Evolutionary conservation across 495 filamentous ascomycete genomes (phyloP), one percentile per base, ranked within the genome.

Genomic region (Trichoderma orchidacearum): DNA sequence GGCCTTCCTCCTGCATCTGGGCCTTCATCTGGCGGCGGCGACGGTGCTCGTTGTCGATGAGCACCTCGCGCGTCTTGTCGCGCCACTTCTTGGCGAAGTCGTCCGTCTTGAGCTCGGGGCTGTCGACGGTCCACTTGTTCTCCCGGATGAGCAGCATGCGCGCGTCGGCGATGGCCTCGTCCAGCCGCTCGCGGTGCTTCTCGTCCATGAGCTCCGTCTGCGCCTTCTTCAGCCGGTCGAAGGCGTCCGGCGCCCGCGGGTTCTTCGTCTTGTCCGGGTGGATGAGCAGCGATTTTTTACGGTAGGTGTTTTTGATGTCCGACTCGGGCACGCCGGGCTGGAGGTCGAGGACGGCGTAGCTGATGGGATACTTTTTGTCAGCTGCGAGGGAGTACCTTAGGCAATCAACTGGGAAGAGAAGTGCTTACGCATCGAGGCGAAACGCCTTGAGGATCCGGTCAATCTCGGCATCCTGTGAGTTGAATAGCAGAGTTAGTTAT

Each of bases 221-320:
- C 9, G 93, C 93, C 68, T 96, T 95, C 67, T 95, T 95, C 4
- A 99, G 82, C 2, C 90, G 84, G 72, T 99, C 93, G 68, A 99
- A 99, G 60, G 93, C 94, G 63, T 96, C 91, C 0, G 93, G 92
- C 8, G 93, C 93, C 29, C 75, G 78, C 1, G 89, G 87, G 68
- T 99, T 97, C 61, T 82, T 83, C 53, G 94, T 96, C 72, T 97
- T 97, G 73, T 99, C 93, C 11, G 93, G 93, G 74, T 99, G 93
- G 75, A 99, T 97, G 5, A 99, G 82, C 30, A 99, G 84, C 15
- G 93, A 99, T 68, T 95, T 97, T 63, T 85, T 90, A 72, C 93
- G 89, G 76, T 96, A 99, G 67, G 79, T 75, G 58, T 83, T 72
- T 72, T 96, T 97, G 75, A 99, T 97, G 72, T 97, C 94, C 55